These are phyloP conservation scores for Tuber brumale DNA, from an alignment of 495 filamentous ascomycete species.

Conservation along the genomic window DNA sequence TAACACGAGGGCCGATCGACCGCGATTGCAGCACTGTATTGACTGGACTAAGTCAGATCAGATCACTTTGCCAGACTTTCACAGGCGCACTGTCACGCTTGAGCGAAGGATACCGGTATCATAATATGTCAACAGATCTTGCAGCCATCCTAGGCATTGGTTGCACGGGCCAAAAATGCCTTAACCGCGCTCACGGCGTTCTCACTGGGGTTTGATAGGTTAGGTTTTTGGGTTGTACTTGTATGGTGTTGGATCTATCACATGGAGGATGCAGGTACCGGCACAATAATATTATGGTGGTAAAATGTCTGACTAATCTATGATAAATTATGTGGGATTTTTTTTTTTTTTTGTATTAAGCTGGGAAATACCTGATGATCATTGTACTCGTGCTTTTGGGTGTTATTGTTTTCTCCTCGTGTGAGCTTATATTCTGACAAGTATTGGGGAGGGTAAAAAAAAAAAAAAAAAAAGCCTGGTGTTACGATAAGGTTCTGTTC, in stretches of 20 bases:
- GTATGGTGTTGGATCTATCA: neutral
- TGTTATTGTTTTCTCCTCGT: neutral
- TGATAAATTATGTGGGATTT: neutral
- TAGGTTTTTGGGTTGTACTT: neutral
- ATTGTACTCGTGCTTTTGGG: neutral
- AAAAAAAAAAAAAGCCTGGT: neutral
- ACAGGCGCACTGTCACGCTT: neutral
- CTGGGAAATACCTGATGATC: neutral
- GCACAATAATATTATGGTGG: neutral
- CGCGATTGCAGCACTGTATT: neutral
- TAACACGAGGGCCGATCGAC: neutral
- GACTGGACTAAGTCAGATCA: too few species aligned
- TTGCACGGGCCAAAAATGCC: neutral
- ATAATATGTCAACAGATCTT: neutral
- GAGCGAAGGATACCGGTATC: neutral
- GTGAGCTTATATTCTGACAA: neutral
- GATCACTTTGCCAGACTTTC: neutral
- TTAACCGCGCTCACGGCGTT: neutral
- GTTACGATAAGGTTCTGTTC: neutral
- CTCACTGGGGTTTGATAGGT: neutral
- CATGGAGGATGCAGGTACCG: constrained; percentile 2
- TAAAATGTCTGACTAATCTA: neutral
- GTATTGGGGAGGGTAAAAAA: neutral
- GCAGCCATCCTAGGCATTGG: neutral
- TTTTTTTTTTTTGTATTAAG: neutral